Conservation (phyloP, 148 eudicot species). For the Rhododendron molle region DNA sequence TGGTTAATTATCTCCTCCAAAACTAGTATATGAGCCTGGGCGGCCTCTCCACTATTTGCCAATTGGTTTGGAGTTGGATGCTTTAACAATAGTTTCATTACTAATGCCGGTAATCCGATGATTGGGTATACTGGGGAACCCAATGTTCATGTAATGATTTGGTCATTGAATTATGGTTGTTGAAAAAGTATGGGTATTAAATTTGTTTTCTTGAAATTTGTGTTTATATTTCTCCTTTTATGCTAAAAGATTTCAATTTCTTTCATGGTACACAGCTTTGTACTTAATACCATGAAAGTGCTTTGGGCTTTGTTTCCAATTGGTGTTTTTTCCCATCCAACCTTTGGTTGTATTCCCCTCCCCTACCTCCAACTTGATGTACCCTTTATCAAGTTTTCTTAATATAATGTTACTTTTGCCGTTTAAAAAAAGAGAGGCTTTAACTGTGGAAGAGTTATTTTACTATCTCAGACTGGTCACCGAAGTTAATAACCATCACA, state of each 20-base stretch:
- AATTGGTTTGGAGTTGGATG: no score
- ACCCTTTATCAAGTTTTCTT: no score
- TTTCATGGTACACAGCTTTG: neutral
- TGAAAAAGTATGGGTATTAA: neutral
- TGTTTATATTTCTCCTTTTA: slow-evolving; percentile 3
- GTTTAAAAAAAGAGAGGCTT: neutral
- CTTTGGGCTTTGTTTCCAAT: no score
- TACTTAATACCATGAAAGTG: no score
- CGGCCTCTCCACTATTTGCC: no score
- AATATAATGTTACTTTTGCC: no score
- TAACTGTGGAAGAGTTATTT: neutral
- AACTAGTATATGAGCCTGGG: no score
- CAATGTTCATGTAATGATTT: neutral
- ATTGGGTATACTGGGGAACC: neutral
- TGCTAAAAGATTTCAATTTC: neutral
- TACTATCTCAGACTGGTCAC: neutral
- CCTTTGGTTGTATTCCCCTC: no score
- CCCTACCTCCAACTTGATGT: no score
- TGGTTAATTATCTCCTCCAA: no score
- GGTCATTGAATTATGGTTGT: neutral
- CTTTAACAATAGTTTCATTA: neutral
- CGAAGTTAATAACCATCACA: neutral
- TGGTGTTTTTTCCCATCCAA: no score
- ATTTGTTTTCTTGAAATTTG: neutral
- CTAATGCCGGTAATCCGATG: neutral